Base-by-base conservation (phyloP, 371 early-diverging fungal genomes). In the Phascolomyces articulosus region DNA sequence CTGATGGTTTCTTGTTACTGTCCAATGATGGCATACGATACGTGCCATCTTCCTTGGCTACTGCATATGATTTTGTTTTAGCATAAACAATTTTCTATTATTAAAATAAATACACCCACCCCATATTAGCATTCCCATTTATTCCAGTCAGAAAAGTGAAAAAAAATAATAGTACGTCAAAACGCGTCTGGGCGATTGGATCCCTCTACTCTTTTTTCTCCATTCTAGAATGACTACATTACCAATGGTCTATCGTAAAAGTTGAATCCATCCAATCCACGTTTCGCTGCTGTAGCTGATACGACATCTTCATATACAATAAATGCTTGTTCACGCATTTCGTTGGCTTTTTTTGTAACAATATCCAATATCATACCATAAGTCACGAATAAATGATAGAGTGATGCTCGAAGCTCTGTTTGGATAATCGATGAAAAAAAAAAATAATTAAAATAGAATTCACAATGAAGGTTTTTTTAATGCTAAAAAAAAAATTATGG, bases 271-370 rank as follows among this genome's bases (percentile, higher is more conserved):
- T 92, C 90, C 47, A 94, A 73, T 34, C 86, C 83, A 68, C 93
- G 79, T 68, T 91, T 66, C 26, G 94, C 94, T 13, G 87, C 75
- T 13, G 92, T 79, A 0, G 98, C 95, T 21, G 86, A 77, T 4
- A 93, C 79, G 40, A 92, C 79, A 59, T 95, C 90, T 53, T 82
- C 79, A 73, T 93, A 97, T 28, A 91, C 94, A 29, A 98, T 79
- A 73, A 95, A 97, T 1, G 98, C 98, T 76, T 98, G 98, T n/a
- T 97, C 97, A 20, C 97, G 92, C 92, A 93, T 91, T 66, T 90
- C 86, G 58, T 83, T 73, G 15, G 89, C 89, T 60, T 90, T 86
- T 64, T 86, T 83, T 11, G 94, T 91, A 4, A 92, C 91, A 38
- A 98, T 89, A 64, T 95, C 96, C 27, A 96, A 60, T n/a, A 98